Evolutionary conservation across 148 eudicot species (phyloP).

Genomic region (Vaccinium macrocarpon): DNA sequence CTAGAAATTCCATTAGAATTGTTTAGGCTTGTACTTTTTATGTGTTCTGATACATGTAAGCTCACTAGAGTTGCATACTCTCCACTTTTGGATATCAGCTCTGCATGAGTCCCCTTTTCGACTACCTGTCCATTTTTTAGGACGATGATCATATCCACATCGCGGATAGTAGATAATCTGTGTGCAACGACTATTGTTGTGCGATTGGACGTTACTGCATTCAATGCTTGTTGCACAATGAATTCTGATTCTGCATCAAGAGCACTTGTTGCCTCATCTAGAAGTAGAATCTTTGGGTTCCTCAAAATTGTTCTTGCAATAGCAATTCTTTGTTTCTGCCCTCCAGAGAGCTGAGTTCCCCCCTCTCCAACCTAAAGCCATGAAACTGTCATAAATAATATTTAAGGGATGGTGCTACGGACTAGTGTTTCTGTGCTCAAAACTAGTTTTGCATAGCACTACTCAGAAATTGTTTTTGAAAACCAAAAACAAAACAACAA

Average conservation of each 20-base stretch:
- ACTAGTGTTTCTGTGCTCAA: not conserved
- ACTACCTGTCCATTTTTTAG: conserved; percentile 50
- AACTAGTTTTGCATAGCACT: not conserved
- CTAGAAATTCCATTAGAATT: conserved; percentile 1
- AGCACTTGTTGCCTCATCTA: conserved; percentile 81
- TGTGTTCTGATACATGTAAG: conserved; percentile 41
- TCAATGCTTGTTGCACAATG: conserved; percentile 60
- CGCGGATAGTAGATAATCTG: conserved; percentile 56
- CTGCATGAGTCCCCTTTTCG: conserved; percentile 51
- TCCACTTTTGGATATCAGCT: conserved; percentile 43
- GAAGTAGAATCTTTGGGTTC: conserved; percentile 60
- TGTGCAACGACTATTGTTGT: conserved; percentile 71
- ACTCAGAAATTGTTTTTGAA: not conserved
- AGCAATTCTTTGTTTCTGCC: conserved; percentile 77
- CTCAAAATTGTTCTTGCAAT: conserved; percentile 68
- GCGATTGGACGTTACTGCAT: conserved; percentile 44
- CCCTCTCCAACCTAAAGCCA: conserved; percentile 61
- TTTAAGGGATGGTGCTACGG: not conserved
- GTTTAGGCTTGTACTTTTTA: conserved; percentile 16
- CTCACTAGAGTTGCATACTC: conserved; percentile 52
- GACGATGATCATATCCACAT: conserved; percentile 50
- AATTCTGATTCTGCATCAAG: conserved; percentile 74
- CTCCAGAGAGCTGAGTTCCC: conserved; percentile 76
- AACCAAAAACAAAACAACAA: not conserved
- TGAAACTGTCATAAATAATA: not conserved